phyloP scores from a whole-genome alignment of 2,329 filamentous ascomycete species.

The Colletotrichum sp. region DNA sequence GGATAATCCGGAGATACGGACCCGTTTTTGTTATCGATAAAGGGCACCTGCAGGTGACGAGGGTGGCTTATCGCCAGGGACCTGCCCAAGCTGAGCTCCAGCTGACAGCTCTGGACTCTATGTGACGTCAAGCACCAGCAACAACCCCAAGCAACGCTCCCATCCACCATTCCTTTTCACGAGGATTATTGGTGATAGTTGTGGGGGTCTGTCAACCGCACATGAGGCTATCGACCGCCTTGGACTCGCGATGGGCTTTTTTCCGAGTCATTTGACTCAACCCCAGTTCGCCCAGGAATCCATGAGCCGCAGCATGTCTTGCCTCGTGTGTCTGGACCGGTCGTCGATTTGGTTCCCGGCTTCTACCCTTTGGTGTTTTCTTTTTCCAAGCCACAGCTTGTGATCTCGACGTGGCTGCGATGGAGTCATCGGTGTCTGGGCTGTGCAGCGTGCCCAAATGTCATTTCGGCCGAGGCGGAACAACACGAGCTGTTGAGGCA shows the following conservation, averaged over 20 bases:
- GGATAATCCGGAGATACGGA: not conserved
- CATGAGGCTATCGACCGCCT: slow-evolving; percentile 11
- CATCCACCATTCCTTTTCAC: not conserved
- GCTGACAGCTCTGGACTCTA: not conserved
- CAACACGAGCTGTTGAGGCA: not conserved
- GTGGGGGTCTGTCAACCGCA: not conserved
- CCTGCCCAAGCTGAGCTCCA: not conserved
- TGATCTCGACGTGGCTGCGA: not conserved
- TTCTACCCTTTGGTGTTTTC: not conserved
- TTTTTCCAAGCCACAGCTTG: not conserved
- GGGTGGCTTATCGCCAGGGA: not conserved
- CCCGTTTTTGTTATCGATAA: slow-evolving; percentile 4
- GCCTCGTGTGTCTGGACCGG: not conserved
- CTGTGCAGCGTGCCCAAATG: not conserved
- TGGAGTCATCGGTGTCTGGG: not conserved
- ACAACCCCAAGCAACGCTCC: not conserved
- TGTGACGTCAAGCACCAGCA: slow-evolving; percentile 1
- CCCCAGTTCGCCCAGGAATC: not conserved
- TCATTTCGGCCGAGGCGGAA: not conserved
- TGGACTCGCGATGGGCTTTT: not conserved
- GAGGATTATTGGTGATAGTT: not conserved
- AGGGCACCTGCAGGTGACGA: not conserved
- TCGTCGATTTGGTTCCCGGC: not conserved
- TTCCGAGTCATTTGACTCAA: not conserved
- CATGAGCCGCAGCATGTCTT: not conserved